These are phyloP conservation scores for Ensete ventricosum DNA, from an alignment of 176 grass and related monocot species.

Conservation along the genomic window DNA sequence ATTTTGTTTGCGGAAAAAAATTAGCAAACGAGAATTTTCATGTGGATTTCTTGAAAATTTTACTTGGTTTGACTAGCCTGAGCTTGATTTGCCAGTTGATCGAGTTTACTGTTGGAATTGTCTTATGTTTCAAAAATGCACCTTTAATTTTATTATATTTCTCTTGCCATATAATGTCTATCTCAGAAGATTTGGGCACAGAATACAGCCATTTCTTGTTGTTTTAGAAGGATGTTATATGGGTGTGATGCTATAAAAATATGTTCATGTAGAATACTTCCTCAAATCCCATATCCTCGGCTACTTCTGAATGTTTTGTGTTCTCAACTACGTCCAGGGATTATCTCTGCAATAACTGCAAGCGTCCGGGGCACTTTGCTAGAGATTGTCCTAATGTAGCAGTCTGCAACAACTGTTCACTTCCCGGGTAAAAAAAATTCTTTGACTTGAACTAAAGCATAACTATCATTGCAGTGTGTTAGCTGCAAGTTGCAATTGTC, in stretches of 20 bases:
- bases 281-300: background rate
- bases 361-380: conserved; percentile 69
- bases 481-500: background rate
- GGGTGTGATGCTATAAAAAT: background rate
- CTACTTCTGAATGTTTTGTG: background rate
- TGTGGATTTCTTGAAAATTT: no score
- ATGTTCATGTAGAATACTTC: background rate
- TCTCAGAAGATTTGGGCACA: no score
- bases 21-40: no score
- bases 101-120: no score
- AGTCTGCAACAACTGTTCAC: conserved; percentile 75
- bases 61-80: no score
- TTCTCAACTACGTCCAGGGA: conserved; percentile 31
- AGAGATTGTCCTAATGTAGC: conserved; percentile 67
- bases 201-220: no score
- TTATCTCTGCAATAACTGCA: conserved; percentile 77
- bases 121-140: no score
- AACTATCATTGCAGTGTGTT: background rate
- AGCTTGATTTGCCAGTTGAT: no score
- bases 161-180: no score
- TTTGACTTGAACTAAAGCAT: background rate
- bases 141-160: no score
- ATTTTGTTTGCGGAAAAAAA: no score
- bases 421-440: conserved; percentile 55
- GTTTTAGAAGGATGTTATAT: no score